Base-by-base conservation (phyloP, 768 basidiomycete species). In the Mycena pura region DNA sequence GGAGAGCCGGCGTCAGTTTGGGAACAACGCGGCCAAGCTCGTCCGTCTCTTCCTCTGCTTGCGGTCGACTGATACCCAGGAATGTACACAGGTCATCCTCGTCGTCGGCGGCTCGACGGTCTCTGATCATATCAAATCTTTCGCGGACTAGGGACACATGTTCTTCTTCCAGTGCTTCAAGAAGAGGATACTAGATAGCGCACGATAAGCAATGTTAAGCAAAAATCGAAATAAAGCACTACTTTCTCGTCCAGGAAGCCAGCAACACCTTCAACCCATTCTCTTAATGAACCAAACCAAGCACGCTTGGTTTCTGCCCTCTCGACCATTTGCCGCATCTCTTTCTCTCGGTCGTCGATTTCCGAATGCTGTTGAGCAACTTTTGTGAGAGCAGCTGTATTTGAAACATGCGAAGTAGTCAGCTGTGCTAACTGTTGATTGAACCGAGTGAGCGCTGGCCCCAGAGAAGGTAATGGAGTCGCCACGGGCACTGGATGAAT, bases 191-290 rank as follows among this genome's bases (percentile, higher is more conserved):
- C 93, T 95, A 43, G n/a, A 43, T 28, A 41, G 46, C 22, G 2
- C 36, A 57, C 48, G 34, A 48, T 55, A 19, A 62, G 52, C 28
- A 15, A 41, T 43, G 11, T 44, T 10, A 7, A 22, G 22, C 25
- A 54, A 45, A 6, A 63, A 51, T 22, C 32, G 7, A 19, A n/a
- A 24, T 40, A 27, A 41, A 45, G 45, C 60, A 74, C 4, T 19
- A 91, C 93, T 86, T 95, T 95, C 76, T 92, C 91, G 68, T 95
- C 93, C 19, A 95, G 77, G 72, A 95, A 95, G n/a, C 84, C 83
- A 5, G 91, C 93, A 7, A 95, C 84, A 60, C 84, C 85, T 72
- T 95, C 93, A 0, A 93, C 75, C 89, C 91, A 93, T 34, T 92
- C 90, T 52, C 78, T 82, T 77, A 95, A 92, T 49, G 84, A 83